These are phyloP conservation scores for Podospora bellae-mahoneyi DNA, from an alignment of 495 filamentous ascomycete genomes.

Conservation along the genomic window DNA sequence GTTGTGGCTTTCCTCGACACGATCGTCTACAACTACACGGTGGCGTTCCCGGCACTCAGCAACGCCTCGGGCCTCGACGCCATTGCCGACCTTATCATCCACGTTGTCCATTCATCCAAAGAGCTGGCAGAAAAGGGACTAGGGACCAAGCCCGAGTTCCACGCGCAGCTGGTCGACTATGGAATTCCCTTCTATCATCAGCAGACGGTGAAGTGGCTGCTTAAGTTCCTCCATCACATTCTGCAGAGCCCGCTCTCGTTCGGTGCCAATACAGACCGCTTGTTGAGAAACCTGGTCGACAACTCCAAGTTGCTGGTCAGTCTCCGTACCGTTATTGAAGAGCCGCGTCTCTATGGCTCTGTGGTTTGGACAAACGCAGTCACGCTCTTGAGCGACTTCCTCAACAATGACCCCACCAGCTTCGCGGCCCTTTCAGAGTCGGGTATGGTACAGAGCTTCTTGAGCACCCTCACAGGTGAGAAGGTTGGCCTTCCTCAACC, in stretches of 20 bases:
- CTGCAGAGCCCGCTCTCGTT: constrained; percentile 67
- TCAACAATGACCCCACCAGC: constrained; percentile 98
- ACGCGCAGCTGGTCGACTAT: constrained; percentile 83
- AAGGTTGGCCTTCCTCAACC: constrained; percentile 39
- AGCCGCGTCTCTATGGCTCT: constrained; percentile 75
- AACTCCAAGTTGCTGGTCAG: constrained; percentile 77
- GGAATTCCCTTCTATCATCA: constrained; percentile 88
- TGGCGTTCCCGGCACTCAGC: constrained; percentile 75
- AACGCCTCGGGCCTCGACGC: constrained; percentile 78
- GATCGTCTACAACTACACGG: constrained; percentile 74
- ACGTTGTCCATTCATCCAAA: constrained; percentile 71
- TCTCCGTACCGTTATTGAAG: constrained; percentile 75
- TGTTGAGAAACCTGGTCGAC: constrained; percentile 90
- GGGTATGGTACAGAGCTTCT: constrained; percentile 76
- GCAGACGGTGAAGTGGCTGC: constrained; percentile 84
- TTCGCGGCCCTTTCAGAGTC: constrained; percentile 94
- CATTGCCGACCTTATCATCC: constrained; percentile 76
- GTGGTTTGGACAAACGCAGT: constrained; percentile 91
- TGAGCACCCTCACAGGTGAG: constrained; percentile 72
- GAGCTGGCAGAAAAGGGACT: constrained; percentile 59
- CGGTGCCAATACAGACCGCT: constrained; percentile 79
- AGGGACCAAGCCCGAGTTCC: constrained; percentile 74
- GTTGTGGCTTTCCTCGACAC: constrained; percentile 82
- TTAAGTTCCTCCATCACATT: constrained; percentile 94
- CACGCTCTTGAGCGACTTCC: constrained; percentile 88